These are phyloP conservation scores for Hericium erinaceus DNA, from an alignment of 768 basidiomycete species.

Conservation along the genomic window DNA sequence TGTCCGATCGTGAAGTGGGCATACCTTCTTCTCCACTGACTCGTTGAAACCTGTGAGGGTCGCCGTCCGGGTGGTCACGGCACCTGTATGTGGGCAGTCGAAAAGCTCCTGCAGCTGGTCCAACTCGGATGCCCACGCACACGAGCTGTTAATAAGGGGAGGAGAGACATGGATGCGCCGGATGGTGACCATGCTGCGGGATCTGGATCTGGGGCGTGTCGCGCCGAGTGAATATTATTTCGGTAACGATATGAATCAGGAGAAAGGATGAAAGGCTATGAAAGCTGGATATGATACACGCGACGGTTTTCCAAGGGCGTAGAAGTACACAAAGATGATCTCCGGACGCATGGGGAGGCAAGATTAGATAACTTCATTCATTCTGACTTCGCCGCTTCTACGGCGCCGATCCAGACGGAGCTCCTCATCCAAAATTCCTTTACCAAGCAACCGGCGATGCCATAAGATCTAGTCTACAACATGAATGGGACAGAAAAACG, in stretches of 20 bases:
- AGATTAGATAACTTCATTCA: too few species aligned
- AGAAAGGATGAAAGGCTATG: background rate
- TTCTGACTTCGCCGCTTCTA: too few species aligned
- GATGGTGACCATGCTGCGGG: slow-evolving; percentile 42
- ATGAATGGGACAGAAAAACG: too few species aligned
- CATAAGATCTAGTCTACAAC: too few species aligned
- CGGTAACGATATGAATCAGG: background rate
- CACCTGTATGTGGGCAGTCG: slow-evolving; percentile 59
- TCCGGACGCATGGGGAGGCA: background rate
- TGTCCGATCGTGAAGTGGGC: slow-evolving; percentile 7
- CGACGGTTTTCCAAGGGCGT: background rate
- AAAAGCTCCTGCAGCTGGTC: slow-evolving; percentile 59
- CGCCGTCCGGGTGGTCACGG: slow-evolving; percentile 73
- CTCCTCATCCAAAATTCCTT: too few species aligned
- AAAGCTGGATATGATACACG: background rate
- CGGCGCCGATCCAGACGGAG: too few species aligned
- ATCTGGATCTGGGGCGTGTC: background rate
- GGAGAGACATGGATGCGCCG: slow-evolving; percentile 49
- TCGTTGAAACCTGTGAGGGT: slow-evolving; percentile 67
- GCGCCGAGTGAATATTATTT: background rate
- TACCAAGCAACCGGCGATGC: too few species aligned
- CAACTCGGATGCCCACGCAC: slow-evolving; percentile 70
- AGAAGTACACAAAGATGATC: background rate
- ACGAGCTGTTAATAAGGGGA: slow-evolving; percentile 69
- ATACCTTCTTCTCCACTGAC: slow-evolving; percentile 50